Conservation (phyloP, 768 basidiomycete species). For the Trametes gibbosa region DNA sequence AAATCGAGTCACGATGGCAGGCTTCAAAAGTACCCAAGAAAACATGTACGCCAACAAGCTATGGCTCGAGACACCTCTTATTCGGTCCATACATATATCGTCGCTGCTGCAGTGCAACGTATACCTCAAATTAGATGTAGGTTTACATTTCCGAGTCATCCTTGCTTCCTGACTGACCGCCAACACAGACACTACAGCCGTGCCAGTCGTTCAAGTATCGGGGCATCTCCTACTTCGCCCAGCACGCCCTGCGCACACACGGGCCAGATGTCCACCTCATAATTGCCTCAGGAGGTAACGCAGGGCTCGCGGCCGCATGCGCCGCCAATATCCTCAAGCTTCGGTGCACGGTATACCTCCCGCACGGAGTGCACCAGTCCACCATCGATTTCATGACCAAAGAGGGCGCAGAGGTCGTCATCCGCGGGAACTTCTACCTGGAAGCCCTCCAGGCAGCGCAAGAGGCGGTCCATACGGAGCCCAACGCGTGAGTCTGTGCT, state of each 20-base stretch:
- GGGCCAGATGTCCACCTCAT: conserved; percentile 60
- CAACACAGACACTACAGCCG: conserved; percentile 62
- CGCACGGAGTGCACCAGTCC: conserved; percentile 46
- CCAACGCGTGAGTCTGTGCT: conserved; percentile 48
- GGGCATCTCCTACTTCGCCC: conserved; percentile 62
- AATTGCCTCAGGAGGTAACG: conserved; percentile 79
- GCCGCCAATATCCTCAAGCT: conserved; percentile 54
- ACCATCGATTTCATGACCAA: conserved; percentile 50
- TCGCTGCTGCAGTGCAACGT: conserved; percentile 46
- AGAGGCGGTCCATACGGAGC: conserved; percentile 41
- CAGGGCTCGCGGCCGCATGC: conserved; percentile 69
- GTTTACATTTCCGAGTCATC: neutral
- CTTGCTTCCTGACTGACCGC: neutral
- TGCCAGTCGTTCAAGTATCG: conserved; percentile 77
- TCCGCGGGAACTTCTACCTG: conserved; percentile 55
- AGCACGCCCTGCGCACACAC: conserved; percentile 45
- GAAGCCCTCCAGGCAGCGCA: conserved; percentile 55
- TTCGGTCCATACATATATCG: conserved; percentile 60
- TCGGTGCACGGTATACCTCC: conserved; percentile 67
- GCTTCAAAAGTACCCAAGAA: neutral
- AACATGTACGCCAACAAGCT: conserved; percentile 26
- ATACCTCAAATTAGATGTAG: conserved; percentile 74
- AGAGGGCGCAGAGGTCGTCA: conserved; percentile 56
- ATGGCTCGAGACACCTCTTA: conserved; percentile 65
- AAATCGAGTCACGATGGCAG: neutral